These are phyloP conservation scores for Psilocybe cubensis DNA, from an alignment of 768 basidiomycete species.

Conservation along the genomic window DNA sequence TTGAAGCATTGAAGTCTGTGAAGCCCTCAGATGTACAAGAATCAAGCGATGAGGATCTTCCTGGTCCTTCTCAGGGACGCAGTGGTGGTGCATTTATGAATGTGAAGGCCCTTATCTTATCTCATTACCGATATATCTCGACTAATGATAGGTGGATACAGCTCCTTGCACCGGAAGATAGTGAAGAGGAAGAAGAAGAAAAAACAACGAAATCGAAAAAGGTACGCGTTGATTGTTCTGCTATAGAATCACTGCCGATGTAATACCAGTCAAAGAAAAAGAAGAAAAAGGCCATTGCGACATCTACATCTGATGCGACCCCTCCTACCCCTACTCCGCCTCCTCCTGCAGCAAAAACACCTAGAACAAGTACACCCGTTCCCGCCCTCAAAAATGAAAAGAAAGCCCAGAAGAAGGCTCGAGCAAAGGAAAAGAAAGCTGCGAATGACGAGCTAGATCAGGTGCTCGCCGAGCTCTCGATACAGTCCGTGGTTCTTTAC, in stretches of 20 bases:
- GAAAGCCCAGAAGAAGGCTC: constrained; percentile 66
- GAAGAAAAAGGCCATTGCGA: constrained; percentile 36
- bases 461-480: constrained; percentile 81
- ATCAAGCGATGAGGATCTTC: constrained; percentile 39
- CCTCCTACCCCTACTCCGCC: not conserved
- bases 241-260: not conserved
- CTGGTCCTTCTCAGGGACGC: constrained; percentile 15
- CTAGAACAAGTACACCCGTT: constrained; percentile 15
- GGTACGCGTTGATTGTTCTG: constrained; percentile 23
- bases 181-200: constrained; percentile 28
- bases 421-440: constrained; percentile 66
- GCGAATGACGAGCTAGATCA: constrained; percentile 81
- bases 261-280: constrained; percentile 42
- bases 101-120: constrained; percentile 33
- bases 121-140: not conserved
- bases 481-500: constrained; percentile 53
- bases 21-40: constrained; percentile 30
- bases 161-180: constrained; percentile 41
- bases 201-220: constrained; percentile 39
- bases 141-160: constrained; percentile 21
- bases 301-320: constrained; percentile 4
- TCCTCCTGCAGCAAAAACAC: constrained; percentile 3
- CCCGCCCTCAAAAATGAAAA: constrained; percentile 45
- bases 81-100: constrained; percentile 44
- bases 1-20: constrained; percentile 48